Evolutionary conservation across 345 rosid species (phyloP).

Genomic region (Xanthoceras sorbifolium): DNA sequence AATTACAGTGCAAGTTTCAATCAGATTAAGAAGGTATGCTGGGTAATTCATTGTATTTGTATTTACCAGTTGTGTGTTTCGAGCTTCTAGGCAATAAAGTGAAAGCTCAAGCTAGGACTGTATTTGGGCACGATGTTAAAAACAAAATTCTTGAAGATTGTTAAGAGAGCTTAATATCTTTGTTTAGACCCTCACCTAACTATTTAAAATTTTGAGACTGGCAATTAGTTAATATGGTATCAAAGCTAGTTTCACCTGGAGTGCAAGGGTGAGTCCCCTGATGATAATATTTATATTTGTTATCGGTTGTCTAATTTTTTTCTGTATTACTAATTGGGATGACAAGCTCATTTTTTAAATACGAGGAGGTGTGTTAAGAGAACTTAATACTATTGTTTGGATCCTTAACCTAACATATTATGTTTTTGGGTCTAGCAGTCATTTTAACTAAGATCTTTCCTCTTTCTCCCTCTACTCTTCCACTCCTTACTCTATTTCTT

Average conservation of each 20-base stretch:
- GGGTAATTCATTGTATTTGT: not conserved
- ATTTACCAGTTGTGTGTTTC: not conserved
- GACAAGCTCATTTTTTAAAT: not conserved
- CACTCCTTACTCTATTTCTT: not conserved
- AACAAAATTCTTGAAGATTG: not conserved
- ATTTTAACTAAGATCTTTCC: slow-evolving; percentile 1
- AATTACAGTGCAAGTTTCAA: not conserved
- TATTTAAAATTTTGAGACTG: too few relatives aligned
- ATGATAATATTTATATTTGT: not conserved
- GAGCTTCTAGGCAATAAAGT: not conserved
- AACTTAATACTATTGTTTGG: not conserved
- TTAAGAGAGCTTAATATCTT: too few relatives aligned
- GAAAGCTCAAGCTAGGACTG: not conserved
- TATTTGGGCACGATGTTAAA: not conserved
- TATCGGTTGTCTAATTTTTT: not conserved
- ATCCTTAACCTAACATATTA: not conserved
- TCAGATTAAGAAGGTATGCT: not conserved
- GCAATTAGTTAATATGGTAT: too few relatives aligned
- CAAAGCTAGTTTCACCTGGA: not conserved
- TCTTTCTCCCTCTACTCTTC: not conserved
- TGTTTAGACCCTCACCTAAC: too few relatives aligned
- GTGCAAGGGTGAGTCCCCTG: not conserved
- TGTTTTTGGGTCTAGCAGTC: not conserved
- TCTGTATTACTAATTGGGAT: not conserved
- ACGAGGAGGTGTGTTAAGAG: not conserved